Evolutionary conservation across 2,329 filamentous ascomycete genomes (phyloP), one percentile per base, ranked within the genome.

Genomic region (Fusarium beomiforme): DNA sequence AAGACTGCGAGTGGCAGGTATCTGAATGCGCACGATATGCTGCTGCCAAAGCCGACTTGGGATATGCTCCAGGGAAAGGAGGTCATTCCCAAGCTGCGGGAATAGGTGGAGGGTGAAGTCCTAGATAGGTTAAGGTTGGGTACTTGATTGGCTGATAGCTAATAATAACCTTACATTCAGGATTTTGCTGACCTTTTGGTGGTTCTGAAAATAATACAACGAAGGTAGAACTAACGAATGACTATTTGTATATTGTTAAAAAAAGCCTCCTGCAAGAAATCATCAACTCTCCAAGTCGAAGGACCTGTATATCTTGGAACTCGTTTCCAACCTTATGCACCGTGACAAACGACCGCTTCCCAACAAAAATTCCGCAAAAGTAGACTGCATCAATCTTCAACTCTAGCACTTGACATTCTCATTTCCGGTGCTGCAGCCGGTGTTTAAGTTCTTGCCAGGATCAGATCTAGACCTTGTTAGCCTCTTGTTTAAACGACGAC

Each of bases 401-500:
- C 8, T 47, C 46, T 49, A 49, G 5, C 47, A 51, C 12, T 51
- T 36, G 12, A 51, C 31, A 0, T 51, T 51, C 0, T 36, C 47
- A 0, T 37, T 37, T 2, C 47, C 47, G n/a, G 47, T 51, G 4
- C 47, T 51, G 9, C 47, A 51, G 21, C 47, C 47, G 0, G 47
- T 51, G 9, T 51, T 51, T 1, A 51, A 1, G 47, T 51, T 51
- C 13, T 51, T 51, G 0, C 31, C 31, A 0, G 47, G 47, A 51
- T 51, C 47, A 3, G 44, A 49, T 21, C 44, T 47, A 12, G 1
- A 2, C 1, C 2, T 1, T 9, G 26, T 47, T 31, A 47, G 24
- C 2, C 0, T 16, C 6, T 1, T 11, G 2, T 0, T 21, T 0
- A 26, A 3, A 10, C 2, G 3, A 0, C 1, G 0, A 0, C 3